Evolutionary conservation across 169 alveolate species (phyloP).

Genomic region (Amoebophrya sp.): DNA sequence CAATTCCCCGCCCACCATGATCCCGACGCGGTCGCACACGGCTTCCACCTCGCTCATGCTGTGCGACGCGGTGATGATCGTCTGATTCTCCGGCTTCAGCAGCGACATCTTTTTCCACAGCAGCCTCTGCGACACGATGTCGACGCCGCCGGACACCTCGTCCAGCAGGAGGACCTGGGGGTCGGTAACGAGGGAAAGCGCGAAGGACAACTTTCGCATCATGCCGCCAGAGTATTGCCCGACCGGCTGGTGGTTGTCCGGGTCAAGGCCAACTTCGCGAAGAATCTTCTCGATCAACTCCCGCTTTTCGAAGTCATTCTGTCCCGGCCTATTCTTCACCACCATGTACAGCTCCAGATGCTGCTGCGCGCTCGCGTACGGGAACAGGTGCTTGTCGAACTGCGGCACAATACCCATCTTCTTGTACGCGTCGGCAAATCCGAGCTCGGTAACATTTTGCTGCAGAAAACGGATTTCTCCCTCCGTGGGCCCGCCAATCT

Average conservation of each 20-base stretch:
- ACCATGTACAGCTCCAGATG: neutral
- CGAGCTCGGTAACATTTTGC: neutral
- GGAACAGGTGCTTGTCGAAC: neutral
- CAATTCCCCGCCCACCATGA: slow-evolving; percentile 47
- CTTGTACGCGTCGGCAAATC: neutral
- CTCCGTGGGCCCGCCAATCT: neutral
- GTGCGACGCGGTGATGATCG: neutral
- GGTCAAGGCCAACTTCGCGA: neutral
- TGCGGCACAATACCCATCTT: neutral
- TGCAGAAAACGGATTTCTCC: neutral
- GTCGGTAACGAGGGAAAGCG: neutral
- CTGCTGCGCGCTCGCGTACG: neutral
- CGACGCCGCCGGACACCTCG: neutral
- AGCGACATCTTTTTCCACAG: neutral
- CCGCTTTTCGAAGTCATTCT: neutral
- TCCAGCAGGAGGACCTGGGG: neutral
- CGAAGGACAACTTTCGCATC: neutral
- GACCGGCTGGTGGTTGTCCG: neutral
- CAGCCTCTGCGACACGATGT: neutral
- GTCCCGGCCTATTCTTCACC: neutral
- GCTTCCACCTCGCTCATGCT: neutral
- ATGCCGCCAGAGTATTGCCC: neutral
- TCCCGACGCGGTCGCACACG: slow-evolving; percentile 46
- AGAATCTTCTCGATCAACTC: neutral
- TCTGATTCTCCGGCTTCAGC: neutral